These are phyloP conservation scores for Candida pseudoviswanathii DNA, from an alignment of 1,139 yeast genomes.

Conservation along the genomic window DNA sequence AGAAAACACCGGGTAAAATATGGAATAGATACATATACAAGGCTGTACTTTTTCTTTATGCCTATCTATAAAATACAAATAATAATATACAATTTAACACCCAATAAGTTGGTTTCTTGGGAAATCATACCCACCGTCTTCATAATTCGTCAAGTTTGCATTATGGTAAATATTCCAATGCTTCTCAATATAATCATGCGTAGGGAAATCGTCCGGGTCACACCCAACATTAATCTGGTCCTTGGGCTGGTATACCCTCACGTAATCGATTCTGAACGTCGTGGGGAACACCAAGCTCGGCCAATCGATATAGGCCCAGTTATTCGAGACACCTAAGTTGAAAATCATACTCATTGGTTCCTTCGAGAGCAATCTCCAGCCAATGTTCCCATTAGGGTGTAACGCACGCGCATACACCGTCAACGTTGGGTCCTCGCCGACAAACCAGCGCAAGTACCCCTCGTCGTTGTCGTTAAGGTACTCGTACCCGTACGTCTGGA, in stretches of 20 bases:
- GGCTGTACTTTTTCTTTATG: not conserved
- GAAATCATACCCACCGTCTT: slow-evolving; percentile 61
- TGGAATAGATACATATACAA: not conserved
- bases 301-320: slow-evolving; percentile 89
- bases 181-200: slow-evolving; percentile 66
- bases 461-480: slow-evolving; percentile 62
- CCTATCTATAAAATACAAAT: too few species aligned
- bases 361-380: slow-evolving; percentile 72
- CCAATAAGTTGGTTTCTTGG: slow-evolving; percentile 46
- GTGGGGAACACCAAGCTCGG: slow-evolving; percentile 69
- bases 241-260: slow-evolving; percentile 75
- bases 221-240: slow-evolving; percentile 58
- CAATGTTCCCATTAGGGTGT: slow-evolving; percentile 83
- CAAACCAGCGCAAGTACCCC: slow-evolving; percentile 85
- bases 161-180: slow-evolving; percentile 67
- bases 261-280: slow-evolving; percentile 69
- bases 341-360: slow-evolving; percentile 85
- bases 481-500: slow-evolving; percentile 79
- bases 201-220: slow-evolving; percentile 76
- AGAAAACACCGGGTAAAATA: not conserved
- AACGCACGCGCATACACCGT: slow-evolving; percentile 64
- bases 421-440: slow-evolving; percentile 68
- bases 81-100: slow-evolving; percentile 6
- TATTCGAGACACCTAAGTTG: slow-evolving; percentile 78
- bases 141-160: slow-evolving; percentile 67